Base-by-base conservation (phyloP, 306 rosid species). In the Potentilla sterilis region DNA sequence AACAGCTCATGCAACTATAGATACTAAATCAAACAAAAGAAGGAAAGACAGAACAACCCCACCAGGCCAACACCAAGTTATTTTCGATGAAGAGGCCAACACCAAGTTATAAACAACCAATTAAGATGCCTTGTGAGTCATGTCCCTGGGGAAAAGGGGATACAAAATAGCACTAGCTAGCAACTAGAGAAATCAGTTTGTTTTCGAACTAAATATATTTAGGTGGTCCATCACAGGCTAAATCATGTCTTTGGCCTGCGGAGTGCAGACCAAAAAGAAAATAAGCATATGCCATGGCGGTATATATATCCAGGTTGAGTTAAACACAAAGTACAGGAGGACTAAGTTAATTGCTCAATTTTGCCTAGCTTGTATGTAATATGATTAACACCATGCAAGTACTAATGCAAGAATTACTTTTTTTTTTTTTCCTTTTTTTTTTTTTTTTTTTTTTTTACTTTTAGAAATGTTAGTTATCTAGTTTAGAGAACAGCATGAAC, bases 1-100 rank as follows among this genome's bases (percentile, higher is more conserved):
- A 82, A 82, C 82, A 82, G 84, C 84, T 79, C 86, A 82, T 77
- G 83, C 83, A 41, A 74, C 40, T 28, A 58, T 76, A 66, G 78
- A 41, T 78, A 70, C 81, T 80, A 67, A 72, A 72, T 79, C 65
- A 59, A 28, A 24, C 65, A 59, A 59, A 34, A 61, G 19, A 59
- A 59, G 34, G 35, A 22, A 32, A 34, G 21, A 43, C 54, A 47
- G 37, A 19, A 68, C 67, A 14, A 64, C 13, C 67, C 68, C 70
- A 37, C 65, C 32, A 32, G n/a, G 67, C 15, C 66, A 58, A 63
- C 65, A 34, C 76, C 18, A 73, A 18, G 67, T 28, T 47, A 0
- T 37, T 37, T 37, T 5, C 5, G 40, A 37, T 37, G 40, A 37
- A 5, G 40, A 37, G 40, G 40, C 40, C 40, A 37, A 37, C 40